Conservation (phyloP, 1,139 yeast genomes). For the Protomyces arabidopsidicola region DNA sequence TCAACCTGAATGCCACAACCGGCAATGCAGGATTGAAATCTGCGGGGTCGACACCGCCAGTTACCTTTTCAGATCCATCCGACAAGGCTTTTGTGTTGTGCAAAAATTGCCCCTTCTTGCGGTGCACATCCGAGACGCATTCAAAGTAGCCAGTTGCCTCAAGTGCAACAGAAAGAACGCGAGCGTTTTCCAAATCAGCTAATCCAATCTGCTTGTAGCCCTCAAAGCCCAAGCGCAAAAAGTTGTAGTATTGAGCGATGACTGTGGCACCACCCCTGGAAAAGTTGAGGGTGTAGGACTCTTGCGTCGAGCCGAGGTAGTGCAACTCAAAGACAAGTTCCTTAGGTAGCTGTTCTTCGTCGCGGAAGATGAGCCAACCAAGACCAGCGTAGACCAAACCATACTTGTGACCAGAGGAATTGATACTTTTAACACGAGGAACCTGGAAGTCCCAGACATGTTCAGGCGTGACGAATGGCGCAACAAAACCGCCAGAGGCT, state of each 20-base stretch:
- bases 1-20: conserved; percentile 69
- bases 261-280: conserved; percentile 92
- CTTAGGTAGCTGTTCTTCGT: conserved; percentile 58
- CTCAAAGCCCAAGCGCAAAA: conserved; percentile 61
- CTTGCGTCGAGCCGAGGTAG: conserved; percentile 85
- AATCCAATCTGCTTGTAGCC: conserved; percentile 66
- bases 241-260: conserved; percentile 77
- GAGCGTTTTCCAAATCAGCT: conserved; percentile 62
- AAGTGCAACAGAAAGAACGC: conserved; percentile 60
- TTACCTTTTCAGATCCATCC: conserved; percentile 30
- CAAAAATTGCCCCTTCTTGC: conserved; percentile 40
- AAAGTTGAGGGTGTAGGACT: conserved; percentile 75
- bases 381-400: conserved; percentile 79
- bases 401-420: conserved; percentile 84
- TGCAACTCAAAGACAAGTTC: conserved; percentile 70
- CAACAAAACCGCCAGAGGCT: conserved; percentile 76
- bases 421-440: conserved; percentile 74
- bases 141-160: conserved; percentile 66
- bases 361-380: conserved; percentile 89
- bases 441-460: conserved; percentile 58
- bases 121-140: conserved; percentile 50
- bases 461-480: conserved; percentile 36
- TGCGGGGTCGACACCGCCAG: conserved; percentile 38
- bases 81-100: conserved; percentile 26
- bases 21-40: conserved; percentile 58